Evolutionary conservation across 1,284 basidiomycete species (phyloP), one percentile per base, ranked within the genome.

Genomic region (Mycena sp.): DNA sequence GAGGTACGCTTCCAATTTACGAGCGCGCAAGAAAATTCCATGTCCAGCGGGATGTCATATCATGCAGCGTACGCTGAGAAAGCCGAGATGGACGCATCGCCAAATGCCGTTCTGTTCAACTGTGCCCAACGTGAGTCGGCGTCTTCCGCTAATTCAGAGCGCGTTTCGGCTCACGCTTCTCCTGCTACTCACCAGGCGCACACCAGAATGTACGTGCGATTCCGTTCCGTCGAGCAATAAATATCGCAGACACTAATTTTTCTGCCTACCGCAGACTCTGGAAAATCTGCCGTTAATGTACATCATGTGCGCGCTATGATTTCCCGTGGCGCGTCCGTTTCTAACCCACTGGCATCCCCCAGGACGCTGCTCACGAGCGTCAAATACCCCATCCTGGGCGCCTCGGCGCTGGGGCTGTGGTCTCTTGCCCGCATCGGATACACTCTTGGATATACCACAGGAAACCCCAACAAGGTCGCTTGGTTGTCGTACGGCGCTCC

Each of bases 381-480:
- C 48, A 77, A 73, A 49, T 77, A 78, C 68, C 85, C 85, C 0
- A 68, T 72, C 3, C 40, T 74, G 21, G 79, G 83, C 2, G 80
- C 81, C 4, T 66, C 70, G 3, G 58, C 78, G 5, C 78, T 81
- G 41, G 77, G 73, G 5, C 32, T 72, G 2, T 85, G 82, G 81
- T 67, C 78, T n/a, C 11, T 82, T 25, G 60, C 72, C 17, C 87
- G 92, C 28, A 68, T 92, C 54, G 59, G 85, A 11, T 94, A 90
- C 70, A 90, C 88, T 40, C 71, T 82, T 19, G 86, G 87, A 21
- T 91, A 91, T 69, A 69, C 78, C 37, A 81, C 78, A 30, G 85
- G 85, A 6, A n/a, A 77, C 52, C 84, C 86, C 4, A 64, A 63
- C 37, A 77, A 76, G 69, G 77, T 78, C 28, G 50, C 71, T 1